phyloP scores from a whole-genome alignment of 1,284 basidiomycete species.

The Papiliotrema flavescens region DNA sequence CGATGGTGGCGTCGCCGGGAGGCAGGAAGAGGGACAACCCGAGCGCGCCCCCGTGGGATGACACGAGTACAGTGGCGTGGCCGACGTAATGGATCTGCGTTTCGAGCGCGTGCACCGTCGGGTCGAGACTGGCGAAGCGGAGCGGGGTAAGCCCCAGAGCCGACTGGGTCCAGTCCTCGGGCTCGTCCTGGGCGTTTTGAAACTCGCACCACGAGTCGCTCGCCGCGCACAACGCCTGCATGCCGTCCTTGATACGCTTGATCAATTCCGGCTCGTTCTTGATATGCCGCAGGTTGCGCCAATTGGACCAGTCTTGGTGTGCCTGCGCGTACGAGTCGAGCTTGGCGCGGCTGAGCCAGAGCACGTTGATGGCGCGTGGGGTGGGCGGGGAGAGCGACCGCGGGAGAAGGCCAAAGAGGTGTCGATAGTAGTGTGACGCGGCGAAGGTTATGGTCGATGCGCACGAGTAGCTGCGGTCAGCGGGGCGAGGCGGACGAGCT shows the following conservation, averaged over 20 bases:
- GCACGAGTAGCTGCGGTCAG: conserved; percentile 25
- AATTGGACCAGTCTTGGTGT: conserved; percentile 32
- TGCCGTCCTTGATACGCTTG: conserved; percentile 13
- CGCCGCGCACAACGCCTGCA: conserved; percentile 21
- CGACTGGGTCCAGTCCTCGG: conserved; percentile 26
- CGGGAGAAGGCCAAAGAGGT: conserved; percentile 38
- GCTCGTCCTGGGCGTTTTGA: conserved; percentile 27
- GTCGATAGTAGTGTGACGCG: conserved; percentile 41
- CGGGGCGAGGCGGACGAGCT: background rate
- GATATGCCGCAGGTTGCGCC: conserved; percentile 39
- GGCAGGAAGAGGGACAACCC: conserved; percentile 42
- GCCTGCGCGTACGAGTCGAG: conserved; percentile 30
- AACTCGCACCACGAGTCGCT: conserved; percentile 21
- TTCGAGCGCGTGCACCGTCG: conserved; percentile 37
- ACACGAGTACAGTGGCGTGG: conserved; percentile 33
- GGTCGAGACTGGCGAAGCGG: conserved; percentile 37
- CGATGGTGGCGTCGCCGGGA: conserved; percentile 26
- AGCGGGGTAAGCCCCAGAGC: conserved; percentile 9
- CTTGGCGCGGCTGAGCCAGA: conserved; percentile 40
- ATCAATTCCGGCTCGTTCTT: conserved; percentile 37
- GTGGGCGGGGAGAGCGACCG: conserved; percentile 9
- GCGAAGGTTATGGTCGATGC: conserved; percentile 43
- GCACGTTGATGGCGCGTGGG: conserved; percentile 31
- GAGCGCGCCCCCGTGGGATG: conserved; percentile 41
- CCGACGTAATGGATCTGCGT: conserved; percentile 42